phyloP scores from a whole-genome alignment of 495 filamentous ascomycete species.

The Aspergillus hancockii region DNA sequence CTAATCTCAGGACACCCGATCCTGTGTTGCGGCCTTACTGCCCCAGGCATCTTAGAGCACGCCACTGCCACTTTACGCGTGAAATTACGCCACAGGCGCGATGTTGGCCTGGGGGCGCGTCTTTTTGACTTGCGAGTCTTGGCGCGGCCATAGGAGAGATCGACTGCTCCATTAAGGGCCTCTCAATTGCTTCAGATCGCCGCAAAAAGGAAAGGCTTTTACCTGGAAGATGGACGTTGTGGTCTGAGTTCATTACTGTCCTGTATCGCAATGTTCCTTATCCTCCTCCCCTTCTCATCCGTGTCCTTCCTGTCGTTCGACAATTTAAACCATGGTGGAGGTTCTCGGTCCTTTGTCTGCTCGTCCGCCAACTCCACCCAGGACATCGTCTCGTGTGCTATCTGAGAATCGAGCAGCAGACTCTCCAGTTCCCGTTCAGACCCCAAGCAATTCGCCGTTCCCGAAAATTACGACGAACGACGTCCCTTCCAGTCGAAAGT shows the following conservation, averaged over 20 bases:
- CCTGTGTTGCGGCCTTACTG: constrained; percentile 16
- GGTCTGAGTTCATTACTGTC: constrained; percentile 24
- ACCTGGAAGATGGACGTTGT: constrained; percentile 19
- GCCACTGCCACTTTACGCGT: constrained; percentile 45
- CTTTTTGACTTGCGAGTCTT: constrained; percentile 28
- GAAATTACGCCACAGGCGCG: constrained; percentile 35
- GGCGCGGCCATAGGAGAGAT: constrained; percentile 21
- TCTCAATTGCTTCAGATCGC: constrained; percentile 13
- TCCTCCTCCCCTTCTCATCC: constrained; percentile 17
- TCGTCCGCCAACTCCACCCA: constrained; percentile 64
- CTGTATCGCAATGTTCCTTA: constrained; percentile 36
- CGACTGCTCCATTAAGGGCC: constrained; percentile 12
- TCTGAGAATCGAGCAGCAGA: constrained; percentile 28
- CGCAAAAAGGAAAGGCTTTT: neutral
- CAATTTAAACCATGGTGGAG: constrained; percentile 51
- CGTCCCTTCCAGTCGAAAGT: constrained; percentile 40
- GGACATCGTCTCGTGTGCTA: constrained; percentile 50
- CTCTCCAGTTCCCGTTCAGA: constrained; percentile 41
- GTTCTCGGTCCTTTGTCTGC: constrained; percentile 49
- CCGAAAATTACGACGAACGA: constrained; percentile 39
- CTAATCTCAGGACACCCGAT: neutral
- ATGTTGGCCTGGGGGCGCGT: constrained; percentile 15
- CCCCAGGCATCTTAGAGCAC: constrained; percentile 27
- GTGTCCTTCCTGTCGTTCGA: constrained; percentile 18
- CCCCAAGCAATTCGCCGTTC: constrained; percentile 51